Evolutionary conservation across 768 basidiomycete genomes (phyloP), one percentile per base, ranked within the genome.

Genomic region (Tricholoma terreum): DNA sequence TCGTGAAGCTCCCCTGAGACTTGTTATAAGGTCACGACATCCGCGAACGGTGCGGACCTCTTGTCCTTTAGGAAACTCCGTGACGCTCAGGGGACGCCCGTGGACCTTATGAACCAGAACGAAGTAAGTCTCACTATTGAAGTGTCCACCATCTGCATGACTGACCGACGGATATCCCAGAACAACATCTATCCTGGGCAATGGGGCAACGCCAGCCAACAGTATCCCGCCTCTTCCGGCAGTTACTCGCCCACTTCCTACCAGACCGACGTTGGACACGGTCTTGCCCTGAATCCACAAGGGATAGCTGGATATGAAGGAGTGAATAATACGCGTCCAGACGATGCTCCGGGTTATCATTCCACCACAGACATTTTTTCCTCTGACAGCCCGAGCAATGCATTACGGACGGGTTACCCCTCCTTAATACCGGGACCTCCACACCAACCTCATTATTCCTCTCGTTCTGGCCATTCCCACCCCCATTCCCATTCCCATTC

Each of bases 151-250:
- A 50, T 59, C 56, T 58, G 65, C 58, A 73, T 74, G 70, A 58
- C 67, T 50, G 65, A 72, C 61, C 61, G 67, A 54, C 67, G 67
- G 60, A 68, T 61, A 55, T 60, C 68, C 51, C 73, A 78, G 65
- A 69, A 69, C 62, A 56, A 63, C 35, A 46, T 54, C 30, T 69
- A 72, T 63, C 58, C 72, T 45, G 61, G 57, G 46, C 71, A 77
- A 42, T 80, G 77, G 76, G 71, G 62, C 59, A 58, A 61, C 43
- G 61, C 55, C 40, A 59, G 67, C 43, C 71, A 73, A 50, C 71
- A 73, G 56, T 73, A 74, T 61, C 63, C 69, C 51, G 51, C 60
- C 22, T 55, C 62, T 24, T 33, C 61, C 27, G 57, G 65, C 58
- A 53, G 67, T 52, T 71, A 72, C 52, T 57, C 70, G 15, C 56